Conservation (phyloP, 169 alveolate genomes). For the Miamiensis avidus region DNA sequence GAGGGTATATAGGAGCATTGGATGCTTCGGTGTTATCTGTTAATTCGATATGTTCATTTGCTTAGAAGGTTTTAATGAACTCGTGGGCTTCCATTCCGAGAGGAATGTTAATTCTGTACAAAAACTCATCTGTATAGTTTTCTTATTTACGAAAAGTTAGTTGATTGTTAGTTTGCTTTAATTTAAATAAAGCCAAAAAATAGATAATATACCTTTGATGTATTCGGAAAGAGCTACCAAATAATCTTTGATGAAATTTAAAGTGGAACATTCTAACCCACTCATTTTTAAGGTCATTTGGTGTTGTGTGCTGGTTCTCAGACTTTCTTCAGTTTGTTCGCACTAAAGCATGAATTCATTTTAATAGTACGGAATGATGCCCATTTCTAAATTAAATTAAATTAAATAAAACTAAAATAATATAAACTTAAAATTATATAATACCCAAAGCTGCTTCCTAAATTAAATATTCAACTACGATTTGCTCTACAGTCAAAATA, state of each 20-base stretch:
- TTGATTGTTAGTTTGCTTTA: not conserved
- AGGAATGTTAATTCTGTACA: slow-evolving; percentile 26
- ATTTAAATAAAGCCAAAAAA: not conserved
- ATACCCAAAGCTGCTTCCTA: not conserved
- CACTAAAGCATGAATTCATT: no score
- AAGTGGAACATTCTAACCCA: slow-evolving; percentile 29
- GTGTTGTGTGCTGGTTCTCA: not conserved
- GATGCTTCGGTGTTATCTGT: slow-evolving; percentile 12
- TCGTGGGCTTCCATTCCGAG: slow-evolving; percentile 30
- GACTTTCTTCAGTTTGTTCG: no score
- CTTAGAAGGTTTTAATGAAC: slow-evolving; percentile 15
- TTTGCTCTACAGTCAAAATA: no score
- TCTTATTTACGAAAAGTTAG: not conserved
- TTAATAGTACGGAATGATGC: no score
- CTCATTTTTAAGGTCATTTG: not conserved
- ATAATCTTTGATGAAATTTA: slow-evolving; percentile 41
- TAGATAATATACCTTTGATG: slow-evolving; percentile 9
- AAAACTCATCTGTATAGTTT: slow-evolving; percentile 15
- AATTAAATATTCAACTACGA: slow-evolving; percentile 1
- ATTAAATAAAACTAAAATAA: no score
- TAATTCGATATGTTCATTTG: slow-evolving; percentile 13
- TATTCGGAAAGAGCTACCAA: slow-evolving; percentile 37
- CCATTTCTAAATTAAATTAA: no score
- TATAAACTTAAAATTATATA: no score
- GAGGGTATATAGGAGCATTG: slow-evolving; percentile 35